phyloP scores from a whole-genome alignment of 140 eudicot species.

The Cichorium intybus region DNA sequence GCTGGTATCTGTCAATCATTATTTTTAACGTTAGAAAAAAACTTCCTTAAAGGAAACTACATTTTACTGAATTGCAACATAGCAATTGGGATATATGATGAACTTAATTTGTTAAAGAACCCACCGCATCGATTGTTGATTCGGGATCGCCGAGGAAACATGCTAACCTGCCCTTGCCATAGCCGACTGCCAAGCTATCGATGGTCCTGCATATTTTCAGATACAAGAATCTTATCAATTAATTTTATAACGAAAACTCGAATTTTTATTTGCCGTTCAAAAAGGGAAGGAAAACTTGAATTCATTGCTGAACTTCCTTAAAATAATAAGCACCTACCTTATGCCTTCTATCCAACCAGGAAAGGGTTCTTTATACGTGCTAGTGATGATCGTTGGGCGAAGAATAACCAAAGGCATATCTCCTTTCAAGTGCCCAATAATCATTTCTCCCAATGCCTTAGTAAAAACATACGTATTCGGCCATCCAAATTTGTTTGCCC shows the following conservation, averaged over 20 bases:
- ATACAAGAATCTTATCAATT: not conserved
- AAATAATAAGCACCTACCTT: constrained; percentile 31
- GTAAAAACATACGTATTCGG: constrained; percentile 60
- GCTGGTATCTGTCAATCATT: constrained; percentile 57
- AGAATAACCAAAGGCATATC: constrained; percentile 45
- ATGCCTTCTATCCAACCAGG: constrained; percentile 76
- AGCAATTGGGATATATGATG: too few relatives aligned
- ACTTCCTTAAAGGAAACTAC: not conserved
- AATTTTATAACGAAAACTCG: not conserved
- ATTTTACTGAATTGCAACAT: too few relatives aligned
- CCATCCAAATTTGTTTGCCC: constrained; percentile 54
- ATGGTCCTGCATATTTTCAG: constrained; percentile 38
- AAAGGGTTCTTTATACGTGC: constrained; percentile 60
- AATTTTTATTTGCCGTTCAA: not conserved
- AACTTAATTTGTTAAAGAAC: too few relatives aligned
- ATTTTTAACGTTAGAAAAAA: not conserved
- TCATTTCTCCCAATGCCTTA: constrained; percentile 63
- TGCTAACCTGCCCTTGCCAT: constrained; percentile 49
- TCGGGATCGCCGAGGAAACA: constrained; percentile 50
- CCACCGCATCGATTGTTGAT: constrained; percentile 47
- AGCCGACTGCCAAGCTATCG: constrained; percentile 53
- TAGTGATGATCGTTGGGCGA: constrained; percentile 65
- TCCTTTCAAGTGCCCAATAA: constrained; percentile 35
- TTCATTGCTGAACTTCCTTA: not conserved
- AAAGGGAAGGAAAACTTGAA: not conserved